phyloP scores from a whole-genome alignment of 176 grass and related monocot genomes.

The Musa acuminata region DNA sequence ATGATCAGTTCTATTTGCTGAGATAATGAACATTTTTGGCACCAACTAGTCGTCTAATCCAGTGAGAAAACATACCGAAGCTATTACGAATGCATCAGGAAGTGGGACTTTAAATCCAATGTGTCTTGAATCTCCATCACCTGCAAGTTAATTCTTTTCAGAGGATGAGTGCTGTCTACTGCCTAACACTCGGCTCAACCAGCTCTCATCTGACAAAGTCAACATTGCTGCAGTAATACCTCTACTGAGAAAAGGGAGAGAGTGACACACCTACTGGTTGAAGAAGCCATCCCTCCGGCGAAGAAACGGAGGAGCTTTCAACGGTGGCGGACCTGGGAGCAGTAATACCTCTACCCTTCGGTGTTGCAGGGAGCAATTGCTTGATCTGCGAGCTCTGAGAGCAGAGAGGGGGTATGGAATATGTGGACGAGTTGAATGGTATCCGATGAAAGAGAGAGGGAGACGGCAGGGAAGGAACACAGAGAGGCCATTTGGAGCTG shows the following conservation, averaged over 20 bases:
- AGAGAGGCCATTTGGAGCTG: background rate
- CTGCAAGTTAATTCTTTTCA: conserved; percentile 26
- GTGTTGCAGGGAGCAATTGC: background rate
- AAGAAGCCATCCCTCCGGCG: conserved; percentile 49
- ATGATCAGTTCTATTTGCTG: background rate
- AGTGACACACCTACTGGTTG: conserved; percentile 41
- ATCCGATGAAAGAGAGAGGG: background rate
- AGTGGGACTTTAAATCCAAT: conserved; percentile 64
- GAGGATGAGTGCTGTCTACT: background rate
- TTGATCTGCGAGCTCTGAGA: background rate
- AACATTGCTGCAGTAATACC: background rate
- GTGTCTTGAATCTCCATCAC: conserved; percentile 61
- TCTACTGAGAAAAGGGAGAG: background rate
- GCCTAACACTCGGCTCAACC: background rate
- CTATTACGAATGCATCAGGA: conserved; percentile 58
- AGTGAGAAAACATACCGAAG: conserved; percentile 32
- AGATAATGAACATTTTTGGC: background rate
- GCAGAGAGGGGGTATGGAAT: background rate
- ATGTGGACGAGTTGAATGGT: background rate
- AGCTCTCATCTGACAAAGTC: background rate
- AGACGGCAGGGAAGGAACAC: conserved; percentile 1
- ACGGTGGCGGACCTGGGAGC: conserved; percentile 21
- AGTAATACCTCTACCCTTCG: background rate
- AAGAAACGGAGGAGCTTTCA: background rate
- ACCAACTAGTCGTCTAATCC: background rate